These are phyloP conservation scores for Populus tomentosa DNA, from an alignment of 441 rosid genomes.

Conservation along the genomic window DNA sequence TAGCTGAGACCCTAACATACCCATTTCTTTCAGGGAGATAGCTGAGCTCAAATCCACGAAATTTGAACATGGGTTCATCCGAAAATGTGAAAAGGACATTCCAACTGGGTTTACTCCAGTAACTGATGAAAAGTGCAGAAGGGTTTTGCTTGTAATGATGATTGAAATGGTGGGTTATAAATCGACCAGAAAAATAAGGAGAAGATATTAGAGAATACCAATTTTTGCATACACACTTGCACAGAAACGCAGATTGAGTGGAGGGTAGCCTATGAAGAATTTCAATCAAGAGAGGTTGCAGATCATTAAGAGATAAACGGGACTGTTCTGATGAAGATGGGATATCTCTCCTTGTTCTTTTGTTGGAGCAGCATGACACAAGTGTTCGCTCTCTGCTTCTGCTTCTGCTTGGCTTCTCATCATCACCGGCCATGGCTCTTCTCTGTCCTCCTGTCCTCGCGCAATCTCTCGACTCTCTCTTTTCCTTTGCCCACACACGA, in stretches of 20 bases:
- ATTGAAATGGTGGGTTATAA: not conserved
- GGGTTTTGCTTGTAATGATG: not conserved
- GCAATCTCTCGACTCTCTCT: too few relatives aligned
- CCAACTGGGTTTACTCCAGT: not conserved
- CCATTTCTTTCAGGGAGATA: not conserved
- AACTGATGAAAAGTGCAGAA: not conserved
- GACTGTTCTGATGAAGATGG: too few relatives aligned
- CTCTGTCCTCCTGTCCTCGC: too few relatives aligned
- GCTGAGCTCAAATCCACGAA: not conserved
- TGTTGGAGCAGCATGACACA: too few relatives aligned
- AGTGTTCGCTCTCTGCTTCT: too few relatives aligned
- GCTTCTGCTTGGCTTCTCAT: too few relatives aligned
- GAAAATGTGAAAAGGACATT: too few relatives aligned
- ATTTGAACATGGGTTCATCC: not conserved
- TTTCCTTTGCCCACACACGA: too few relatives aligned
- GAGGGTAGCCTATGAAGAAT: not conserved
- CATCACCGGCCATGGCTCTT: too few relatives aligned
- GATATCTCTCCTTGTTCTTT: too few relatives aligned
- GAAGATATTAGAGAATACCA: slow-evolving; percentile 1
- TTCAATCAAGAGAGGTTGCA: not conserved
- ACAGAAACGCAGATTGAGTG: not conserved
- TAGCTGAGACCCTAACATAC: not conserved
- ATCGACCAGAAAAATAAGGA: not conserved
- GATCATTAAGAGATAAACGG: too few relatives aligned
- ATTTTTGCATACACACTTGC: not conserved